phyloP scores from a whole-genome alignment of 345 rosid species.

The Eucalyptus sp. region DNA sequence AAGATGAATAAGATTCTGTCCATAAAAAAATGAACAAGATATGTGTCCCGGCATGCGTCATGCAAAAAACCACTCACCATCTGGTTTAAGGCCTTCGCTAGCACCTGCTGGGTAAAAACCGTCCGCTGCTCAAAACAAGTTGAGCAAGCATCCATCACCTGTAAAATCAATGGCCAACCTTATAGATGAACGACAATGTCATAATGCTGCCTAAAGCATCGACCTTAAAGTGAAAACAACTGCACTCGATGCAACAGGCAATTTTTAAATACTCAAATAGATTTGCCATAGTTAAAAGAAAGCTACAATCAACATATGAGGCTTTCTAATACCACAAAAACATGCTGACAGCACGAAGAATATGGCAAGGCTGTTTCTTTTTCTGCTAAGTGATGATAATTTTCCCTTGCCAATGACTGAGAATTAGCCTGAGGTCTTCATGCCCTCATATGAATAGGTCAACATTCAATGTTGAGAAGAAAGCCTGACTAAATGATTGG shows the following conservation, averaged over 20 bases:
- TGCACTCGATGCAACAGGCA: background rate
- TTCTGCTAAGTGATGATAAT: background rate
- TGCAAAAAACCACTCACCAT: constrained; percentile 33
- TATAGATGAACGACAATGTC: background rate
- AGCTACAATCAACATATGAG: background rate
- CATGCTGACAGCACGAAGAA: background rate
- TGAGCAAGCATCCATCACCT: constrained; percentile 91
- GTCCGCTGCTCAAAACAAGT: constrained; percentile 98
- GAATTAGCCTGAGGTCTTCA: background rate
- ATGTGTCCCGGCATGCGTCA: background rate
- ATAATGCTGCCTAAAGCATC: background rate
- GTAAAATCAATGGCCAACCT: constrained; percentile 5
- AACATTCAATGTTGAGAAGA: background rate
- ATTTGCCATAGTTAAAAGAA: background rate
- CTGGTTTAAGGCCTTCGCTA: constrained; percentile 89
- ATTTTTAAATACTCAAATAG: background rate
- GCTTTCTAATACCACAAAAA: background rate
- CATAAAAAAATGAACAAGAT: background rate
- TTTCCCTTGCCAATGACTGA: background rate
- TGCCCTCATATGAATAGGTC: background rate
- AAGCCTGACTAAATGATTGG: background rate
- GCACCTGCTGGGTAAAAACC: constrained; percentile 90
- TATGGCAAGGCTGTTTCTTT: background rate
- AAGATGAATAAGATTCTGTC: constrained; percentile 7
- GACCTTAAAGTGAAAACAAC: background rate